A percentile compares a stretch with the other conserved stretches of the same genome.
Evolutionary conservation across 164 flowering plant genomes (phyloP).

Genomic region (Magnolia officinalis): DNA sequence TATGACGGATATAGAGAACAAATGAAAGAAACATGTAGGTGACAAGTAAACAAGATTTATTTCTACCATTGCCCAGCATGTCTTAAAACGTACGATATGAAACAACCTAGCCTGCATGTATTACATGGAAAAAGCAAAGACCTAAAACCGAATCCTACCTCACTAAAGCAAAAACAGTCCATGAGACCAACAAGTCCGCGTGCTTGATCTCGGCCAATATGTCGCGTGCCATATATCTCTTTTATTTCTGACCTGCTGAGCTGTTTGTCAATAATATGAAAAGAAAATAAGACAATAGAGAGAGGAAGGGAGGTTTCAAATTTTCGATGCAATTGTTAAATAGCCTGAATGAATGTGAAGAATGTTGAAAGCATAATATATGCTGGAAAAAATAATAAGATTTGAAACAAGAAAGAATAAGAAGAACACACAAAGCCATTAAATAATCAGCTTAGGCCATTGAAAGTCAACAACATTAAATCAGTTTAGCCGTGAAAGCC

Average conservation of each 20-base stretch:
- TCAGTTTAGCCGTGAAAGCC: too few species aligned
- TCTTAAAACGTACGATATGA: background rate
- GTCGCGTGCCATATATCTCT: conserved; percentile 84
- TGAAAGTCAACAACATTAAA: too few species aligned
- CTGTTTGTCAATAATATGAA: conserved; percentile 30
- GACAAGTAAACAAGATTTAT: background rate
- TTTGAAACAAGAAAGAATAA: too few species aligned
- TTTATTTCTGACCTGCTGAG: conserved; percentile 65
- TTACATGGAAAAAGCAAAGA: background rate
- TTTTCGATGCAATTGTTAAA: too few species aligned
- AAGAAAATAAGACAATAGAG: background rate
- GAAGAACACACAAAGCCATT: too few species aligned
- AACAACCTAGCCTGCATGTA: background rate
- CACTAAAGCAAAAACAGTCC: conserved; percentile 98
- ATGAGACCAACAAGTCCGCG: conserved; percentile 86
- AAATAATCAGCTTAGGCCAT: too few species aligned
- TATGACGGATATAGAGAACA: background rate
- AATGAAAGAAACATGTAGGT: background rate
- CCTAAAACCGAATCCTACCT: conserved; percentile 37
- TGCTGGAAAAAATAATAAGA: too few species aligned
- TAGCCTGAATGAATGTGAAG: background rate
- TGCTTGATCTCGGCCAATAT: conserved; percentile 93
- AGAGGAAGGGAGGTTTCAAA: background rate
- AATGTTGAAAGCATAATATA: too few species aligned
- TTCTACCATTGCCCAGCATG: background rate